Conservation (phyloP, 768 basidiomycete genomes). For the Tricholoma flavovirens region DNA sequence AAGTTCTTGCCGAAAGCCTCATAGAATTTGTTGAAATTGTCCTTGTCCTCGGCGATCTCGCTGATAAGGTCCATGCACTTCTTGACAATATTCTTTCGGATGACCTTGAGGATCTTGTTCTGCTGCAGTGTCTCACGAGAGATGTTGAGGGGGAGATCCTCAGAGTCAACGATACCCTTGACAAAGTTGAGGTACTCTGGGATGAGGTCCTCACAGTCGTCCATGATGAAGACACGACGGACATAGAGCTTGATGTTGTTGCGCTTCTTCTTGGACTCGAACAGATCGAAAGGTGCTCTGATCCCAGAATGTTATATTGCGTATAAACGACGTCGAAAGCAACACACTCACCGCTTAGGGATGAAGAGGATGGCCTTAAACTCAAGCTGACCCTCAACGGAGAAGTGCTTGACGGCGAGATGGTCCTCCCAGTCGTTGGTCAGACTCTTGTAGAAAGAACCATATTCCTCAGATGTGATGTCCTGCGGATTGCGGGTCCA, state of each 20-base stretch:
- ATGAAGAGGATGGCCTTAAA: slow-evolving; percentile 99
- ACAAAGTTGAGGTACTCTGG: slow-evolving; percentile 99
- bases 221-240: slow-evolving; percentile 99
- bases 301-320: slow-evolving; percentile 7
- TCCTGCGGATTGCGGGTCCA: slow-evolving; percentile 99
- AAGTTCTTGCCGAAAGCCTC: slow-evolving; percentile 99
- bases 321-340: background rate
- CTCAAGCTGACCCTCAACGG: slow-evolving; percentile 99
- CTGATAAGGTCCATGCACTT: slow-evolving; percentile 91
- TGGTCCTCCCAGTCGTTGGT: slow-evolving; percentile 99
- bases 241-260: slow-evolving; percentile 99
- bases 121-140: slow-evolving; percentile 99
- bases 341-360: slow-evolving; percentile 75
- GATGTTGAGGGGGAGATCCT: slow-evolving; percentile 99
- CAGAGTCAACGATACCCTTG: slow-evolving; percentile 99
- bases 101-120: slow-evolving; percentile 99
- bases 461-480: slow-evolving; percentile 91
- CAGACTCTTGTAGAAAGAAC: slow-evolving; percentile 97
- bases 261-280: slow-evolving; percentile 99
- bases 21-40: slow-evolving; percentile 96
- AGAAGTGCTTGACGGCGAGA: slow-evolving; percentile 99
- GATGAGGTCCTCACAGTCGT: slow-evolving; percentile 98
- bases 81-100: slow-evolving; percentile 99
- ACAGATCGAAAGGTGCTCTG: slow-evolving; percentile 97
- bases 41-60: slow-evolving; percentile 99